Conservation (phyloP, 352 stramenopile species). For the Pythium pectinolyticum region DNA sequence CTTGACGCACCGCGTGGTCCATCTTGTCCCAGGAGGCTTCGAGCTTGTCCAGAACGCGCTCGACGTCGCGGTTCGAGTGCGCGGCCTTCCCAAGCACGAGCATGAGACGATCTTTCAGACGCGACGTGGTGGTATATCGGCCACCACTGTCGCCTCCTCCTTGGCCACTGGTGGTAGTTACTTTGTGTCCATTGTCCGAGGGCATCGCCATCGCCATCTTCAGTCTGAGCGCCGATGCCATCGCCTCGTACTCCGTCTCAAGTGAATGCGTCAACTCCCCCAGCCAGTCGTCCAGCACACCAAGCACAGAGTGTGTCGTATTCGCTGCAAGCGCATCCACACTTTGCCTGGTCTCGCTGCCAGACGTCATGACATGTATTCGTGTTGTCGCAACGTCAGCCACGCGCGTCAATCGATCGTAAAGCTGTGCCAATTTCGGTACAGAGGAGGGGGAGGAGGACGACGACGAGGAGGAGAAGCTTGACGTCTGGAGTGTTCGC, state of each 20-base stretch:
- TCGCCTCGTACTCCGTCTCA: neutral
- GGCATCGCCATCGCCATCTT: neutral
- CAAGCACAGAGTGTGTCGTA: neutral
- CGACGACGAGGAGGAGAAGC: neutral
- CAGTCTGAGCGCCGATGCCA: neutral
- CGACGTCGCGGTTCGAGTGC: neutral
- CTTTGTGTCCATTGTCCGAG: too few species aligned
- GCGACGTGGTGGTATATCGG: too few species aligned
- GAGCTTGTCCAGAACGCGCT: neutral
- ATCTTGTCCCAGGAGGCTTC: conserved; percentile 2
- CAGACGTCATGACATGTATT: too few species aligned
- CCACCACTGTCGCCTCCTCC: too few species aligned
- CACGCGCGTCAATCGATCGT: too few species aligned
- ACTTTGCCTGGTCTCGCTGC: neutral
- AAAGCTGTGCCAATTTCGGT: too few species aligned
- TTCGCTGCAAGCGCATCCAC: conserved; percentile 4
- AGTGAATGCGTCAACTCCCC: neutral
- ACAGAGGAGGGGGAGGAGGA: too few species aligned
- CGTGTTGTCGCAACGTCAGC: too few species aligned
- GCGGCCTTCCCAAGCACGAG: neutral
- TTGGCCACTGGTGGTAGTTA: too few species aligned
- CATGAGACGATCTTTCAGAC: conserved; percentile 6
- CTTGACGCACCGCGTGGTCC: neutral
- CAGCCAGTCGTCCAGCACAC: conserved; percentile 7
- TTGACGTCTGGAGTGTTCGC: neutral